Conservation (phyloP, 2,329 filamentous ascomycete species). For the Trichoderma sp. region DNA sequence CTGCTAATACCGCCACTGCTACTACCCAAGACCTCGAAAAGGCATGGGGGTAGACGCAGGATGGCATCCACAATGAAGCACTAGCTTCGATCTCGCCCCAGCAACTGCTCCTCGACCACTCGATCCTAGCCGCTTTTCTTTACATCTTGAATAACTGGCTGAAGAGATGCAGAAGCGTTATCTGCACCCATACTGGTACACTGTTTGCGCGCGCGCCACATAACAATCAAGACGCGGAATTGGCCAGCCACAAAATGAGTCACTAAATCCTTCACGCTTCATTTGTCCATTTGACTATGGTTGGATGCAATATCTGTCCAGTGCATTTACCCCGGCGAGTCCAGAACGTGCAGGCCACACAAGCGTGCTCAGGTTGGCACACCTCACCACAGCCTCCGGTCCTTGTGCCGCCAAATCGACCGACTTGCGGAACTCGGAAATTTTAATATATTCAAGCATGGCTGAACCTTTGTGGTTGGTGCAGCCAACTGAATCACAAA, state of each 20-base stretch:
- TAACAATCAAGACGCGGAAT: not conserved
- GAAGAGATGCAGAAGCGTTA: not conserved
- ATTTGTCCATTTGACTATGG: not conserved
- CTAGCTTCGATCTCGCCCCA: slow-evolving; percentile 16
- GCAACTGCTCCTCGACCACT: not conserved
- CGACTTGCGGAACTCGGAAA: slow-evolving; percentile 10
- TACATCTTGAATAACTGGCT: not conserved
- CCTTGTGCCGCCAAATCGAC: not conserved
- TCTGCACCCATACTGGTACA: not conserved
- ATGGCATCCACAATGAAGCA: slow-evolving; percentile 13
- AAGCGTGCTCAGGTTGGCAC: not conserved
- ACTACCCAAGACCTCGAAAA: not conserved
- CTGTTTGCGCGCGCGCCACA: not conserved
- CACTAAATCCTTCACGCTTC: slow-evolving; percentile 2
- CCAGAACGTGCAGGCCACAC: not conserved
- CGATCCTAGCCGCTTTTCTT: not conserved
- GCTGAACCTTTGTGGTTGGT: not conserved
- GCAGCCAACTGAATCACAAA: slow-evolving; percentile 6
- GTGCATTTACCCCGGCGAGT: not conserved
- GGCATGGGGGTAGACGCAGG: not conserved
- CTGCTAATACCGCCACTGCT: not conserved
- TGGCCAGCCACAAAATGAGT: not conserved
- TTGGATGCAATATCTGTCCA: not conserved
- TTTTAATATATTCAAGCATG: slow-evolving; percentile 16
- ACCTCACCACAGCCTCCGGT: not conserved